Percentiles rank a stretch among this genome's conserved stretches.
These are phyloP conservation scores for Dioscorea alata DNA, from an alignment of 106 monocot genomes.

Conservation along the genomic window DNA sequence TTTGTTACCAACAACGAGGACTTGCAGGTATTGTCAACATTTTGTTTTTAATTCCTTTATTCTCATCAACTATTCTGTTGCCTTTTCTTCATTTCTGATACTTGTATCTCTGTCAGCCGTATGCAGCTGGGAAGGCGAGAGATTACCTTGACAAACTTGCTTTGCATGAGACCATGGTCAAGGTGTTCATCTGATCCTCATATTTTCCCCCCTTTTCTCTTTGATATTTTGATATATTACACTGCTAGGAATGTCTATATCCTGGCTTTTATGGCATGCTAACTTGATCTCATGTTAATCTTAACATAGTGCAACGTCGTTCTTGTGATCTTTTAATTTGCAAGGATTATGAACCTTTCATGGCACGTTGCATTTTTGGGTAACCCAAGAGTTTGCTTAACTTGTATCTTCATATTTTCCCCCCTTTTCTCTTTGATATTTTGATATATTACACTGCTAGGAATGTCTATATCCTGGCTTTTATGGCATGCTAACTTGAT, in stretches of 20 bases:
- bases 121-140: constrained; percentile 65
- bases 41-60: no score
- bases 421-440: no score
- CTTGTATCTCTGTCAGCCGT: constrained; percentile 47
- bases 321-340: no score
- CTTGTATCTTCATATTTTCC: no score
- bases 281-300: neutral
- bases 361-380: neutral
- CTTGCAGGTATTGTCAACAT: constrained; percentile 52
- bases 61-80: no score
- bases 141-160: constrained; percentile 45
- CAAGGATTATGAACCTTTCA: neutral
- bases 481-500: no score
- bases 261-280: neutral
- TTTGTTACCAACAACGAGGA: constrained; percentile 99
- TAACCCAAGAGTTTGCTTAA: no score
- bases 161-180: constrained; percentile 52
- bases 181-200: constrained; percentile 45
- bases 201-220: neutral
- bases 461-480: no score
- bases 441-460: no score
- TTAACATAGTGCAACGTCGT: neutral
- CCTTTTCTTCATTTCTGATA: neutral
- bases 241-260: no score
- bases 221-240: no score